Evolutionary conservation across 1,284 basidiomycete species (phyloP), one percentile per base, ranked within the genome.

Genomic region (Sanghuangporus baumii): DNA sequence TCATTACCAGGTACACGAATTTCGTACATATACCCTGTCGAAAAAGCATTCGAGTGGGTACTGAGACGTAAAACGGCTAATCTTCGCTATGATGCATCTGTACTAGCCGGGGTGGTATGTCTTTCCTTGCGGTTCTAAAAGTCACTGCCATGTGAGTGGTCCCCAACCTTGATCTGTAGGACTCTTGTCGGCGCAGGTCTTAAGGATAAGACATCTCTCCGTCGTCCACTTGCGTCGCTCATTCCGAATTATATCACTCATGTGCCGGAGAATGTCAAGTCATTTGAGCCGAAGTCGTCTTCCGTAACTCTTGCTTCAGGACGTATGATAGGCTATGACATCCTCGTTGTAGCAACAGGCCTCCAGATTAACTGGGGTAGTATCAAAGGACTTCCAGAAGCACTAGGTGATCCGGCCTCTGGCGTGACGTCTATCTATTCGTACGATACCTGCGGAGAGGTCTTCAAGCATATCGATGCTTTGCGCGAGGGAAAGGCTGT

Each of bases 361-460:
- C 77, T 98, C 38, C 86, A 96, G 75, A 91, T 85, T 74, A 94
- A 94, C 72, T 94, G 86, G 83, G 83, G 84, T 68, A 82, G 78
- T 37, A 88, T 98, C 68, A 78, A 86, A 67, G 95, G 95, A 6
- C 80, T 99, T 8, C 74, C 84, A 23, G 80, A 85, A 66, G 96
- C 94, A 0, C 82, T 99, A 26, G 79, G 80, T 26, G 87, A 96
- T 73, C 82, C 91, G 11, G 74, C 76, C 2, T 90, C 89, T 5
- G 89, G 89, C n/a, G 94, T 98, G 46, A 91, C 92, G 5, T 90
- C 90, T n/a, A 97, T 97, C 67, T 98, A 98, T 79, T 91, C 88
- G 0, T 93, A 91, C 73, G 84, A 91, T 59, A 91, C 91, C 11
- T 92, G 88, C 70, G 92, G 96, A 75, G 95, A 94, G 76, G 85